phyloP scores from a whole-genome alignment of 2,329 filamentous ascomycete species.

The Stenocarpella maydis region DNA sequence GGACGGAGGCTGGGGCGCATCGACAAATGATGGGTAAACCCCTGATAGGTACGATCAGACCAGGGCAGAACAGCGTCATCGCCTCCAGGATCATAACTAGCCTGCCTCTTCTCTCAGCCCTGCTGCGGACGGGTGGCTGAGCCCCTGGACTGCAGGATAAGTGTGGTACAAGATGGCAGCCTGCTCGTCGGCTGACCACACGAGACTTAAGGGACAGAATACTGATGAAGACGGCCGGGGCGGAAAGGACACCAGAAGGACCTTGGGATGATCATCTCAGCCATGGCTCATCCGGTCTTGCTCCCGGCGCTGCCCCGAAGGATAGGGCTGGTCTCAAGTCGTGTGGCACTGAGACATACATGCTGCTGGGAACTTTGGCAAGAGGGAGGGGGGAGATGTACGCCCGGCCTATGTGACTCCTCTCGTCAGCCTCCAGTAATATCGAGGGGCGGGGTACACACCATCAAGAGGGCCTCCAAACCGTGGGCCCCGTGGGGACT shows the following conservation, averaged over 20 bases:
- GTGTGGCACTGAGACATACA: constrained; percentile 12
- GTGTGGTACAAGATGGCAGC: not conserved
- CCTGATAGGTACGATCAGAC: not conserved
- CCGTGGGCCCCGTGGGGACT: not conserved
- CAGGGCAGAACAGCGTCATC: constrained; percentile 4
- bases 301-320: not conserved
- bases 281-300: not conserved
- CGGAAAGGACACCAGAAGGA: not conserved
- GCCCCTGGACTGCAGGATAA: not conserved
- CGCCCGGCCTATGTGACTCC: constrained; percentile 3
- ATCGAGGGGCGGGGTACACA: constrained; percentile 9
- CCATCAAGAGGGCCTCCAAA: not conserved
- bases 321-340: not conserved
- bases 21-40: not conserved
- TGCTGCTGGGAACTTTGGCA: not conserved
- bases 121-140: constrained; percentile 6
- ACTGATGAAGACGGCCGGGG: not conserved
- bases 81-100: not conserved
- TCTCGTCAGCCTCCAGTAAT: constrained; percentile 11
- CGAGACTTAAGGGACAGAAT: not conserved
- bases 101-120: constrained; percentile 1
- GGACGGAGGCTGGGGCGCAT: not conserved
- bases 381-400: not conserved
- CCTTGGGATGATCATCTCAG: not conserved
- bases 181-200: not conserved